Evolutionary conservation across 495 filamentous ascomycete genomes (phyloP).

Genomic region (Penicillium alfredii): DNA sequence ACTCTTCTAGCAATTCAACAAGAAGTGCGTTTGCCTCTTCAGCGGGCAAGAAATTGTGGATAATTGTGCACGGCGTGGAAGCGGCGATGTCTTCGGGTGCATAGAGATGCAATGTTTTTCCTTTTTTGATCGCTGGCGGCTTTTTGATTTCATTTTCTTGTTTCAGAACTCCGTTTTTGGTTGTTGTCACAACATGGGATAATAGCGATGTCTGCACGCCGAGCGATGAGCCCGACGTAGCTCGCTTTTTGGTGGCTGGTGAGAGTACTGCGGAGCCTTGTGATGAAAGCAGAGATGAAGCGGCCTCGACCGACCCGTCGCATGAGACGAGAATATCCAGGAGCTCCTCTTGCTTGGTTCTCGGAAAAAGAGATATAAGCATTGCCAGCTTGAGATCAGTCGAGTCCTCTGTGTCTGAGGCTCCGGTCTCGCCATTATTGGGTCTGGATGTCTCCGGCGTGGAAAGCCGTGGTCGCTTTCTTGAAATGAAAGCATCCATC

Average conservation of each 20-base stretch:
- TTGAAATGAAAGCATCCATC: constrained; percentile 56
- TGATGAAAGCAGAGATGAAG: constrained; percentile 46
- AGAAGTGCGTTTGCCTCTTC: constrained; percentile 68
- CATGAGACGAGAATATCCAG: constrained; percentile 73
- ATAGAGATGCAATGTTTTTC: constrained; percentile 75
- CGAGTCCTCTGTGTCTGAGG: constrained; percentile 49
- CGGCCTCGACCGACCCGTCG: constrained; percentile 67
- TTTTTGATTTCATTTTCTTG: constrained; percentile 31
- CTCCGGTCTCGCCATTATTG: neutral
- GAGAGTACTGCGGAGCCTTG: constrained; percentile 10
- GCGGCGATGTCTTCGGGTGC: constrained; percentile 69
- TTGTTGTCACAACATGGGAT: constrained; percentile 39
- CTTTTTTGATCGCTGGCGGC: constrained; percentile 59
- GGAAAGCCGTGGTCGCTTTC: constrained; percentile 43
- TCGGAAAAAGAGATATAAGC: constrained; percentile 68
- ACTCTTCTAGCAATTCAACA: constrained; percentile 68
- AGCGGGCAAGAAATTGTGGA: constrained; percentile 80
- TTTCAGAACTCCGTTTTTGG: constrained; percentile 19
- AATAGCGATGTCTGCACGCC: constrained; percentile 36
- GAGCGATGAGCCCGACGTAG: constrained; percentile 12
- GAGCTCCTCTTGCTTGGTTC: constrained; percentile 55
- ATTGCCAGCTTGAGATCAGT: constrained; percentile 87
- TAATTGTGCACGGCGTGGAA: constrained; percentile 81
- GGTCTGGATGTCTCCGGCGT: constrained; percentile 8
- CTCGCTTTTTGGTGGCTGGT: constrained; percentile 27